Percentiles rank a stretch among this genome's conserved stretches.
Evolutionary conservation across 1,284 basidiomycete species (phyloP).

Genomic region (Inonotus obliquus): DNA sequence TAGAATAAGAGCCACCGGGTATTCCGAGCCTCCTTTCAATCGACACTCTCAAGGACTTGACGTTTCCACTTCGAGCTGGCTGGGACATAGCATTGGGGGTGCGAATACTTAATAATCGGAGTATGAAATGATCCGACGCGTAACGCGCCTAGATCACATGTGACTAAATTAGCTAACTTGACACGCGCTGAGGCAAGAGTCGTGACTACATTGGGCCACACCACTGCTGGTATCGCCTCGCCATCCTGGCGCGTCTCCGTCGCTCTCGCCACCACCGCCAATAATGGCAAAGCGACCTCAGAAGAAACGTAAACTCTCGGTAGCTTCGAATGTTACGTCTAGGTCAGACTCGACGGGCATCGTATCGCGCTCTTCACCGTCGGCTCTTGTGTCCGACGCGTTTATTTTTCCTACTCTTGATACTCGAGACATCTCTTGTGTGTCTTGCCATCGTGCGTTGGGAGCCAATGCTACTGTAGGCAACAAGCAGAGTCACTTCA

Average conservation of each 20-base stretch:
- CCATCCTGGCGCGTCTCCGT: not conserved
- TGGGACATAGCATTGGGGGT: too few species aligned
- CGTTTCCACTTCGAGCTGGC: too few species aligned
- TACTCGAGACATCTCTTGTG: conserved; percentile 2
- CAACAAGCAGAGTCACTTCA: conserved; percentile 4
- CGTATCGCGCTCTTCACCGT: not conserved
- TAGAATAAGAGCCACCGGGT: too few species aligned
- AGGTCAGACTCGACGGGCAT: conserved; percentile 11
- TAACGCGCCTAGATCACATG: not conserved
- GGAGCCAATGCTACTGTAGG: not conserved
- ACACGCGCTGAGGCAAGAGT: not conserved
- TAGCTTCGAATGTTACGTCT: conserved; percentile 8
- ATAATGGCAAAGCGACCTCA: conserved; percentile 11
- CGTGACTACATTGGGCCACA: not conserved
- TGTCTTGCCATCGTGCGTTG: conserved; percentile 15
- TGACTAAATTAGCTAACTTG: not conserved
- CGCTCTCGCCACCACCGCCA: not conserved
- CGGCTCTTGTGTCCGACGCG: not conserved
- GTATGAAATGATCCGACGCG: not conserved
- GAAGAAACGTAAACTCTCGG: conserved; percentile 16
- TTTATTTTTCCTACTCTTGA: not conserved
- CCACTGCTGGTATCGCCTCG: not conserved
- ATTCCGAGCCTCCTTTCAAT: too few species aligned
- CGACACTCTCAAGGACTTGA: too few species aligned
- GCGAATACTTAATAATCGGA: not conserved